A percentile compares a stretch with the other conserved stretches of the same genome.
These are phyloP conservation scores for Peterozyma xylosa DNA, from an alignment of 805 yeast species.

Conservation along the genomic window DNA sequence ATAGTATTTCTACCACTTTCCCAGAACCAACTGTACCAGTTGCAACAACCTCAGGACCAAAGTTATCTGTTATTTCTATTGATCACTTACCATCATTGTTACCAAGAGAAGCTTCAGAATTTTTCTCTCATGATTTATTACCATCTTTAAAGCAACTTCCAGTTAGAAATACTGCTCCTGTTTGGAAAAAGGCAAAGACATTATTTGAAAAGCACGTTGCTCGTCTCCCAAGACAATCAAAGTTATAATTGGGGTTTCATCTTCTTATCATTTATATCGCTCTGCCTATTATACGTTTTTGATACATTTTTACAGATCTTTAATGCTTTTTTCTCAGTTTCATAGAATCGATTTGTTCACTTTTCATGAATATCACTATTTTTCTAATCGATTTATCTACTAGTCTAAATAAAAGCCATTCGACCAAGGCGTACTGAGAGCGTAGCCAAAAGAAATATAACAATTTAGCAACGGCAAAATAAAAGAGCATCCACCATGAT, in stretches of 20 bases:
- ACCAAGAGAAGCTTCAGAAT: conserved; percentile 97
- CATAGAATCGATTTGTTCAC: no score
- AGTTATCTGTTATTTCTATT: conserved; percentile 84
- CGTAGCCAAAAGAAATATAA: neutral
- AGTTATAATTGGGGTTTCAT: conserved; percentile 24
- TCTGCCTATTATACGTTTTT: no score
- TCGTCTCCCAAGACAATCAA: conserved; percentile 47
- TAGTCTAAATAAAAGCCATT: no score
- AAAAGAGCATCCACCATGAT: neutral
- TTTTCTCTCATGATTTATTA: conserved; percentile 76
- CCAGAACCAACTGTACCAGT: conserved; percentile 86
- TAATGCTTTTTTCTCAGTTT: no score
- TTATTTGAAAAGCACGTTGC: conserved; percentile 80
- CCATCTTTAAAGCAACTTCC: conserved; percentile 86
- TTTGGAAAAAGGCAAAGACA: conserved; percentile 85
- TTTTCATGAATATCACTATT: no score
- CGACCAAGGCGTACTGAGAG: neutral
- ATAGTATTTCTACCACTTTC: conserved; percentile 83
- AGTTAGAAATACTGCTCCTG: conserved; percentile 74
- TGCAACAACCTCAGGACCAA: conserved; percentile 72
- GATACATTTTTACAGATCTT: no score
- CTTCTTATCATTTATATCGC: no score
- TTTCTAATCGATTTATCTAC: no score
- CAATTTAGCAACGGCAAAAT: neutral
- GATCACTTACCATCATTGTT: conserved; percentile 94